phyloP scores from a whole-genome alignment of 2,329 filamentous ascomycete species.

The Paraphoma chrysanthemicola region DNA sequence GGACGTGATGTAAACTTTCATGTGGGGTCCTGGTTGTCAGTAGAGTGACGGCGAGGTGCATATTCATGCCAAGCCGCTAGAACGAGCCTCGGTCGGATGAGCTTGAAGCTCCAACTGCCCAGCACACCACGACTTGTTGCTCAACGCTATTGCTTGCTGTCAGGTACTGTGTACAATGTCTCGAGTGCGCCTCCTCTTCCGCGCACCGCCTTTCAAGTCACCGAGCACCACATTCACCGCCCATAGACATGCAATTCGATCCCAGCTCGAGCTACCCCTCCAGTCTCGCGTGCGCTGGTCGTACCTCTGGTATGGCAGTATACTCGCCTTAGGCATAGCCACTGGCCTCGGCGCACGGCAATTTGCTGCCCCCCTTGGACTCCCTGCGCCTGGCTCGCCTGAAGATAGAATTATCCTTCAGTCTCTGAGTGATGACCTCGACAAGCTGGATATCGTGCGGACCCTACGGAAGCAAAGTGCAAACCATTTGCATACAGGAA shows the following conservation, averaged over 20 bases:
- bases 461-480: conserved; percentile 37
- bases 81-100: conserved; percentile 29
- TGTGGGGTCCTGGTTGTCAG: no score
- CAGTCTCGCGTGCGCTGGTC: conserved; percentile 34
- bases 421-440: conserved; percentile 33
- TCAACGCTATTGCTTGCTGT: not conserved
- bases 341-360: conserved; percentile 33
- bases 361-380: conserved; percentile 33
- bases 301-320: conserved; percentile 41
- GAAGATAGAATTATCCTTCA: conserved; percentile 39
- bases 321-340: conserved; percentile 32
- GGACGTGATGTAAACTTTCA: no score
- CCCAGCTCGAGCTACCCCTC: conserved; percentile 18
- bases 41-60: not conserved
- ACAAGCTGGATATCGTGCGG: conserved; percentile 42
- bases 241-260: conserved; percentile 4
- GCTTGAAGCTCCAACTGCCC: conserved; percentile 4
- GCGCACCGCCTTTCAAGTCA: conserved; percentile 9
- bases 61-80: conserved; percentile 28
- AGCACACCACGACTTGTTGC: conserved; percentile 1
- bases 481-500: conserved; percentile 28
- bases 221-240: conserved; percentile 2
- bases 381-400: conserved; percentile 32
- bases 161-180: conserved; percentile 22
- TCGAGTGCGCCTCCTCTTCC: conserved; percentile 22